These are phyloP conservation scores for Nyssa sinensis DNA, from an alignment of 148 eudicot genomes.

Conservation along the genomic window DNA sequence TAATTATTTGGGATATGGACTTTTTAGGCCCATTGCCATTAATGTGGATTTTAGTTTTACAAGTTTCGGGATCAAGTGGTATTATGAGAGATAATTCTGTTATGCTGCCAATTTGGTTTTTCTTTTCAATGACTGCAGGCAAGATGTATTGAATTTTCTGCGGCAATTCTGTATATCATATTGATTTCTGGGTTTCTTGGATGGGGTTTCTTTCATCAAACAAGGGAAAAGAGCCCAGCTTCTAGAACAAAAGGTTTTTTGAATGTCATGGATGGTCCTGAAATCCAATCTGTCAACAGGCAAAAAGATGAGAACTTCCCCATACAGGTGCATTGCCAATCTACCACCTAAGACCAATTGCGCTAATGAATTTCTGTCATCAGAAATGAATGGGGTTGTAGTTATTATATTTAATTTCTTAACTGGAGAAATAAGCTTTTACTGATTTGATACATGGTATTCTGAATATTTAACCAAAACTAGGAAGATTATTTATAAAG, in stretches of 20 bases:
- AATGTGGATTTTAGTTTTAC: not conserved
- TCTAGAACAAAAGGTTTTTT: slow-evolving; percentile 62
- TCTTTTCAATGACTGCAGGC: slow-evolving; percentile 55
- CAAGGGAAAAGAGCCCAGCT: slow-evolving; percentile 48
- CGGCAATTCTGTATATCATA: slow-evolving; percentile 64
- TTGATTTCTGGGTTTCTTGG: slow-evolving; percentile 75
- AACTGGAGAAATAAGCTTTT: no score
- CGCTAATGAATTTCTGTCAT: no score
- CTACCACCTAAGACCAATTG: not conserved
- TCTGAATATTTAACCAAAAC: no score
- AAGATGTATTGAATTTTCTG: slow-evolving; percentile 82
- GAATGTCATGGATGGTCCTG: slow-evolving; percentile 48
- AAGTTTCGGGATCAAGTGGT: not conserved
- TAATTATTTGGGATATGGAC: not conserved
- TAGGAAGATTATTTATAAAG: no score
- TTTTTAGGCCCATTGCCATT: not conserved
- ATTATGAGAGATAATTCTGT: not conserved
- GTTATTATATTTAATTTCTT: no score
- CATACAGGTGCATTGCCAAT: slow-evolving; percentile 61
- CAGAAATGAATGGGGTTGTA: no score
- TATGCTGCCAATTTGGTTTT: not conserved
- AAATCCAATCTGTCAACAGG: slow-evolving; percentile 38
- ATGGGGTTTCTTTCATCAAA: slow-evolving; percentile 76
- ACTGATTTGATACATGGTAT: no score
- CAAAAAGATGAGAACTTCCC: slow-evolving; percentile 72